Base-by-base conservation (phyloP, 2,329 filamentous ascomycete genomes). In the Aspergillus jensenii region DNA sequence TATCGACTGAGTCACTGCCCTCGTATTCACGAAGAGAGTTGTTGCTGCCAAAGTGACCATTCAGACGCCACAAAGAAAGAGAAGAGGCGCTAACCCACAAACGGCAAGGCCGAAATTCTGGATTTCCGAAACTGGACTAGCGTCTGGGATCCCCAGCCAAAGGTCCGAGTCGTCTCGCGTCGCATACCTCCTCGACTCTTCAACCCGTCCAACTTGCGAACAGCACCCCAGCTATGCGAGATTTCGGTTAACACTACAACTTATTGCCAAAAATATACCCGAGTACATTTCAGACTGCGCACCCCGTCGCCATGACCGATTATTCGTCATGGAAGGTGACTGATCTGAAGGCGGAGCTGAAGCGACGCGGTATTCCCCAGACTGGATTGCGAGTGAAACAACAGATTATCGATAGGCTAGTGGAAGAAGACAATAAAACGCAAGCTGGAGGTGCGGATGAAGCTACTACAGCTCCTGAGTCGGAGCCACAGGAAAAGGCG, bases 331-430 rank as follows among this genome's bases (percentile, higher is more conserved):
- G 87, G 68, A 93, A 90, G 76, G 90, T 93, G 62, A 80, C 87
- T 35, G 88, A 92, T 68, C 82, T 93, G 58, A 89, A 88, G 74
- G 84, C 85, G 21, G 89, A 92, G 78, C 81, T 93, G 43, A 91
- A 90, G 75, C 81, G 80, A 58, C 84, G 89, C 62, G 86, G 87
- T n/a, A 82, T 93, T 40, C 78, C 86, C 6, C 83, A 86, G 60
- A 84, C 84, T 23, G 90, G 90, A 8, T 81, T 91, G 52, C 90
- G 92, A 71, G 82, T 86, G 23, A 89, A 89, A 59, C 83, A 79
- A 51, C 72, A 80, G 27, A 75, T 92, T 47, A 81, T 93, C 56
- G 83, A 87, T 59, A 84, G 88, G 59, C 76, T 93, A 46, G 70
- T 79, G 12, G 77, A 81, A 58, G 68, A 72, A 40, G 77, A 79